These are phyloP conservation scores for Penicillium sp. DNA, from an alignment of 2,329 filamentous ascomycete genomes.

Conservation along the genomic window DNA sequence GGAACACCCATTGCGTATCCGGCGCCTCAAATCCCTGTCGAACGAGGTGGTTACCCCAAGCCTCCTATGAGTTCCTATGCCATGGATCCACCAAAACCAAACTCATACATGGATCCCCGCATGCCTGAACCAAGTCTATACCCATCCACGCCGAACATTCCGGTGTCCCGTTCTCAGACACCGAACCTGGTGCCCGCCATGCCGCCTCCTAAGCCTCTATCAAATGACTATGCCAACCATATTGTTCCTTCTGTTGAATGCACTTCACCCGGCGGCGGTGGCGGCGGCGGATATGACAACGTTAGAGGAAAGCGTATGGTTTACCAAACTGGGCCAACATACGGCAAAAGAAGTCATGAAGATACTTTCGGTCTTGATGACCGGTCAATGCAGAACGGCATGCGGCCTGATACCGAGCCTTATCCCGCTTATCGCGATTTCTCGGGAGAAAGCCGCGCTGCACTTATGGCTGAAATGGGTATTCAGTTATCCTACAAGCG, in stretches of 20 bases:
- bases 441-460: slow-evolving; percentile 24
- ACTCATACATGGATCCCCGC: slow-evolving; percentile 37
- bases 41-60: slow-evolving; percentile 28
- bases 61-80: slow-evolving; percentile 28
- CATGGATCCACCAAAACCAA: slow-evolving; percentile 27
- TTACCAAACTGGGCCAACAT: slow-evolving; percentile 30
- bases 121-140: slow-evolving; percentile 40
- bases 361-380: slow-evolving; percentile 41
- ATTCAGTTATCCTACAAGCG: slow-evolving; percentile 37
- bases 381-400: slow-evolving; percentile 44
- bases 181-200: slow-evolving; percentile 27
- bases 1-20: slow-evolving; percentile 21
- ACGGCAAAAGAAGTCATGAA: slow-evolving; percentile 37
- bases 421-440: slow-evolving; percentile 27
- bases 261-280: slow-evolving; percentile 22
- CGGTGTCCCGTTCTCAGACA: slow-evolving; percentile 25
- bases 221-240: slow-evolving; percentile 27
- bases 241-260: slow-evolving; percentile 23
- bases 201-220: slow-evolving; percentile 37
- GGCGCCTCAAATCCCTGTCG: slow-evolving; percentile 18
- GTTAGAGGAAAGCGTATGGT: slow-evolving; percentile 28
- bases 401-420: slow-evolving; percentile 39
- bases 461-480: slow-evolving; percentile 25
- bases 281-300: slow-evolving; percentile 22
- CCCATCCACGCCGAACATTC: slow-evolving; percentile 35